Conservation (phyloP, 2,329 filamentous ascomycete genomes). For the Gaeumannomyces tritici region DNA sequence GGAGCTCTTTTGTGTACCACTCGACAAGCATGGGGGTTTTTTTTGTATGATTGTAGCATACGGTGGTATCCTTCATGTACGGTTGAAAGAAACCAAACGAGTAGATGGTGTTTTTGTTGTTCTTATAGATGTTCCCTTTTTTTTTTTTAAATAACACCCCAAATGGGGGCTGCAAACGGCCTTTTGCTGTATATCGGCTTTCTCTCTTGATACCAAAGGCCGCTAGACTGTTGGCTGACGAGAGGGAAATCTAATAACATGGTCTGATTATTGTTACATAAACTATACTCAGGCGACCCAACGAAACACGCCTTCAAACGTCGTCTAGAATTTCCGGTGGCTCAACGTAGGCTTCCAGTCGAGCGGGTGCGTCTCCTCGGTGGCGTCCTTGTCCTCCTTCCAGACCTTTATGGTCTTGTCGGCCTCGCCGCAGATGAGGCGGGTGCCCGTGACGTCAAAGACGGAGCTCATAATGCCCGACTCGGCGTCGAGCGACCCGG, state of each 20-base stretch:
- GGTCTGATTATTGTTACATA: background rate
- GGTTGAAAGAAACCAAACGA: background rate
- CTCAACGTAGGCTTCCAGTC: slow-evolving; percentile 82
- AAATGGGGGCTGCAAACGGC: background rate
- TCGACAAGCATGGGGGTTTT: too few relatives aligned
- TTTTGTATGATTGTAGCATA: background rate
- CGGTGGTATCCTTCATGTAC: background rate
- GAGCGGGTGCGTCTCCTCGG: slow-evolving; percentile 81
- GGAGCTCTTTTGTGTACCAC: background rate
- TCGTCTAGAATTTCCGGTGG: slow-evolving; percentile 58
- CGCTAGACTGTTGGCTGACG: too few relatives aligned
- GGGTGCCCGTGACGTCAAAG: slow-evolving; percentile 80
- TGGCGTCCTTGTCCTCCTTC: slow-evolving; percentile 88
- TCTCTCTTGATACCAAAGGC: background rate
- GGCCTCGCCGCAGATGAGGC: slow-evolving; percentile 87
- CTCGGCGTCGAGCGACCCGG: slow-evolving; percentile 88
- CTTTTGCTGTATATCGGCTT: background rate
- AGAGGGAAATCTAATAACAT: background rate
- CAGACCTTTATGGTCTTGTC: slow-evolving; percentile 99
- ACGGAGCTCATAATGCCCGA: slow-evolving; percentile 90
- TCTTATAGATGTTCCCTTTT: background rate
- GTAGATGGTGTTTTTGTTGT: background rate
- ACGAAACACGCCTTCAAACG: background rate
- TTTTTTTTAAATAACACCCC: background rate
- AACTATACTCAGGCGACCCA: background rate